A percentile compares a stretch with the other conserved stretches of the same genome.
These are phyloP conservation scores for Nigrograna mackinnonii DNA, from an alignment of 2,329 filamentous ascomycete genomes.

Conservation along the genomic window DNA sequence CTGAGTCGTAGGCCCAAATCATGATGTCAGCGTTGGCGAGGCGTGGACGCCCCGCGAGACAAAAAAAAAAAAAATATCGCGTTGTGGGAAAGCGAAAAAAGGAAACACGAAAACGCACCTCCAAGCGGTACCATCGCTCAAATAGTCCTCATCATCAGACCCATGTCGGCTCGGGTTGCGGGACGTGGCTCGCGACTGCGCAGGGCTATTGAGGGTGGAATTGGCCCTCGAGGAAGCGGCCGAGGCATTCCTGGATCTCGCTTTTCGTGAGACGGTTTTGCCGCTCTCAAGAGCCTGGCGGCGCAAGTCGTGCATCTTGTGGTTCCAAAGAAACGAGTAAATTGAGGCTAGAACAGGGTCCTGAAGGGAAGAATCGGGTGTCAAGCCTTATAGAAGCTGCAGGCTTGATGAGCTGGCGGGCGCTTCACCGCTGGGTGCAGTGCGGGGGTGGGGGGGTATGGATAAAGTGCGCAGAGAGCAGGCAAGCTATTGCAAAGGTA, in stretches of 20 bases:
- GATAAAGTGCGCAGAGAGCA: constrained; percentile 8
- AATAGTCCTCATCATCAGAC: constrained; percentile 67
- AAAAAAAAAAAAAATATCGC: constrained; percentile 4
- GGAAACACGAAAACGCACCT: constrained; percentile 47
- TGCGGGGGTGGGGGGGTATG: constrained; percentile 23
- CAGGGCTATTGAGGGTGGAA: constrained; percentile 62
- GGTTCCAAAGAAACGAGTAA: background rate
- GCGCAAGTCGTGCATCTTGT: constrained; percentile 63
- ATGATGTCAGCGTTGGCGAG: constrained; percentile 31
- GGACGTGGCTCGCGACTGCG: constrained; percentile 54
- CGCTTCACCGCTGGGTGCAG: constrained; percentile 16
- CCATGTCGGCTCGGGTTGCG: constrained; percentile 63
- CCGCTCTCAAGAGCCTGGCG: constrained; percentile 70
- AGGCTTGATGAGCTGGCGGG: constrained; percentile 19
- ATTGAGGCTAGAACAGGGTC: background rate
- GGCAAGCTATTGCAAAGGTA: constrained; percentile 36
- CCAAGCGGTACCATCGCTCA: constrained; percentile 62
- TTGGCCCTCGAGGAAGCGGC: constrained; percentile 61
- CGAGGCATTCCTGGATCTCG: constrained; percentile 59
- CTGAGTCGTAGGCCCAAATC: constrained; percentile 8
- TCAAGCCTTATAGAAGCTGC: constrained; percentile 12
- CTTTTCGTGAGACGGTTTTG: constrained; percentile 74
- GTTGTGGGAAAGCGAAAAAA: constrained; percentile 1
- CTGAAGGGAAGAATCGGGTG: background rate
- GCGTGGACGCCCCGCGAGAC: constrained; percentile 13